Evolutionary conservation across 2,329 filamentous ascomycete genomes (phyloP).

Genomic region (Monosporascus sp.): DNA sequence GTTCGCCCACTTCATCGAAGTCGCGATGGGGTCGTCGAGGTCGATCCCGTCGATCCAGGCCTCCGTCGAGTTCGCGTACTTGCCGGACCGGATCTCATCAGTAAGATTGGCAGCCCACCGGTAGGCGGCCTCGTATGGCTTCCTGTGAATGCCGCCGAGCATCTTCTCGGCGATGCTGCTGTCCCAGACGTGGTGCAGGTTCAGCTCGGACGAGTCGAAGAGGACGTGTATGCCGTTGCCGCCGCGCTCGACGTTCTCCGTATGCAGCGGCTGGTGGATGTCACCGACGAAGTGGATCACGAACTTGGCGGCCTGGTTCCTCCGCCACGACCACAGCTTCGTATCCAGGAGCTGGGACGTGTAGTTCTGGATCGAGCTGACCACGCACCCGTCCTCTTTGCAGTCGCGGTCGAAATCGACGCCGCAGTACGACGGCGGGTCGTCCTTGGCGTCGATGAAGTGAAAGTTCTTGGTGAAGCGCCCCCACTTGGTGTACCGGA

Average conservation of each 20-base stretch:
- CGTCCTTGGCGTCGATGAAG: constrained; percentile 65
- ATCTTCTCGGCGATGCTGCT: constrained; percentile 62
- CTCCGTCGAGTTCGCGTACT: constrained; percentile 43
- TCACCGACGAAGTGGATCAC: constrained; percentile 65
- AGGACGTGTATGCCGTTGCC: constrained; percentile 64
- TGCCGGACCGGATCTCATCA: constrained; percentile 48
- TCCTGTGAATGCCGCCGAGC: constrained; percentile 49
- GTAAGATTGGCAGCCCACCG: constrained; percentile 54
- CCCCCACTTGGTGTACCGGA: constrained; percentile 60
- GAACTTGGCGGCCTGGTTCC: constrained; percentile 59
- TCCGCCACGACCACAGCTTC: constrained; percentile 37
- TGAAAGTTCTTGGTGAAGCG: constrained; percentile 59
- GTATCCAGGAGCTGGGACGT: constrained; percentile 49
- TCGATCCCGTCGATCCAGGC: constrained; percentile 55
- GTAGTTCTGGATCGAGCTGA: constrained; percentile 57
- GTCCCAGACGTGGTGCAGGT: constrained; percentile 72
- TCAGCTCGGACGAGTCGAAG: constrained; percentile 52
- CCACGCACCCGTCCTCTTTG: constrained; percentile 56
- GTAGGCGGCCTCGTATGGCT: constrained; percentile 44
- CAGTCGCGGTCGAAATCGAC: constrained; percentile 60
- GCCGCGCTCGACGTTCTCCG: constrained; percentile 57
- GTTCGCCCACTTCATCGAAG: constrained; percentile 58
- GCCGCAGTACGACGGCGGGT: constrained; percentile 52
- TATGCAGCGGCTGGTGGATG: constrained; percentile 64
- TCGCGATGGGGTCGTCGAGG: constrained; percentile 47